Evolutionary conservation across 164 flowering plant genomes (phyloP).

Genomic region (Stephania yunnanensis): DNA sequence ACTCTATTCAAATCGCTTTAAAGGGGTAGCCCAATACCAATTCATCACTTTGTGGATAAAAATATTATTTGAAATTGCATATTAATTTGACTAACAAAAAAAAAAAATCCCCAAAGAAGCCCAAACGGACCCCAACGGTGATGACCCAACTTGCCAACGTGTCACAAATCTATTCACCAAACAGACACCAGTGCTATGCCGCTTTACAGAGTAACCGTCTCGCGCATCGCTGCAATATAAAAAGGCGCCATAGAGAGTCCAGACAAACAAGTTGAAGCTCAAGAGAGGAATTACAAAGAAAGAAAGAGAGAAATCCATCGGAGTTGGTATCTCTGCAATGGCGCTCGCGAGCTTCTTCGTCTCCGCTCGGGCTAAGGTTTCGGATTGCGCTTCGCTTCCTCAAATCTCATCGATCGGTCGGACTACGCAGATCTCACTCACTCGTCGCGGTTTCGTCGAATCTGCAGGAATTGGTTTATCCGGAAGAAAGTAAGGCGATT

Average conservation of each 20-base stretch:
- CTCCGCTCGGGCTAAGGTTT: conserved; percentile 16
- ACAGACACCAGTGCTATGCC: background rate
- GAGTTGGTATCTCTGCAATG: conserved; percentile 8
- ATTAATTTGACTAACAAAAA: no score
- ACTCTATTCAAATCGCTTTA: no score
- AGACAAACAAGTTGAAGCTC: background rate
- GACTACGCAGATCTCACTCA: conserved; percentile 2
- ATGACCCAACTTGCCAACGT: no score
- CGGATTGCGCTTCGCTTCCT: conserved; percentile 7
- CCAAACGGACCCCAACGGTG: no score
- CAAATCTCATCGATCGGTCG: conserved; percentile 3
- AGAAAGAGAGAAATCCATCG: background rate
- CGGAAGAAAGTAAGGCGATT: conserved; percentile 15
- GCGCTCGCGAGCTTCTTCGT: conserved; percentile 21
- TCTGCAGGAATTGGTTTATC: conserved; percentile 1
- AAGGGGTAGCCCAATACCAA: no score
- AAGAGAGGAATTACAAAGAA: background rate
- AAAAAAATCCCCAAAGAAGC: no score
- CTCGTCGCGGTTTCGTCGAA: conserved; percentile 13
- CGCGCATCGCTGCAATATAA: background rate
- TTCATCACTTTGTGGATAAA: no score
- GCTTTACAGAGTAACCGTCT: background rate
- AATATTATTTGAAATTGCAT: no score
- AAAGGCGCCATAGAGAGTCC: background rate
- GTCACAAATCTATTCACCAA: no score